Conservation (phyloP, 768 basidiomycete species). For the Tephrocybe sp. region DNA sequence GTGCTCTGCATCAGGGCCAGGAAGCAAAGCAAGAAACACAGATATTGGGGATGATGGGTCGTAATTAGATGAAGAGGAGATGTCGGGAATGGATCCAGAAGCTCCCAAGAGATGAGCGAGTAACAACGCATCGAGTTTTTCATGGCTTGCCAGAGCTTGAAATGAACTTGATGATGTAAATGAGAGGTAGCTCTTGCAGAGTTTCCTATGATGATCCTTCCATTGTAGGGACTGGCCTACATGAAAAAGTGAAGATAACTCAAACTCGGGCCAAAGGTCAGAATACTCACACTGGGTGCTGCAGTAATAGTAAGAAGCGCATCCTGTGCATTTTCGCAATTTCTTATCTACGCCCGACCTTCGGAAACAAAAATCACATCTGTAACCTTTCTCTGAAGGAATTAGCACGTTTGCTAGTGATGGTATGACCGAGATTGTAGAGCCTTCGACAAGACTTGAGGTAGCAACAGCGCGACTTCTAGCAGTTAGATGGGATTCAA, state of each 20-base stretch:
- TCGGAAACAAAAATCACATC: conserved; percentile 68
- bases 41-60: conserved; percentile 25
- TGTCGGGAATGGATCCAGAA: conserved; percentile 25
- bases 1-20: conserved; percentile 30
- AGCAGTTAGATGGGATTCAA: conserved; percentile 48
- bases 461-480: conserved; percentile 52
- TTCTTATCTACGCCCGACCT: conserved; percentile 23
- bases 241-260: conserved; percentile 1
- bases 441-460: conserved; percentile 40
- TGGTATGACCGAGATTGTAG: conserved; percentile 42
- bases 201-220: conserved; percentile 60
- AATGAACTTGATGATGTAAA: conserved; percentile 48
- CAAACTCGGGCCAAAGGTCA: neutral
- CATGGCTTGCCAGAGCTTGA: conserved; percentile 49
- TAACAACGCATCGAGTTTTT: conserved; percentile 61
- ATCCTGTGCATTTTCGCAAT: conserved; percentile 63
- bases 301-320: conserved; percentile 77
- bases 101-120: conserved; percentile 59
- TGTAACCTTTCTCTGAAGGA: conserved; percentile 53
- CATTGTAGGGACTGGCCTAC: conserved; percentile 73
- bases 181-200: conserved; percentile 60
- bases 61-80: conserved; percentile 18
- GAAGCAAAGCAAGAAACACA: conserved; percentile 45
- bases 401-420: conserved; percentile 52
- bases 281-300: conserved; percentile 52